Conservation (phyloP, 768 basidiomycete genomes). For the Sporobolomyces roseus region DNA sequence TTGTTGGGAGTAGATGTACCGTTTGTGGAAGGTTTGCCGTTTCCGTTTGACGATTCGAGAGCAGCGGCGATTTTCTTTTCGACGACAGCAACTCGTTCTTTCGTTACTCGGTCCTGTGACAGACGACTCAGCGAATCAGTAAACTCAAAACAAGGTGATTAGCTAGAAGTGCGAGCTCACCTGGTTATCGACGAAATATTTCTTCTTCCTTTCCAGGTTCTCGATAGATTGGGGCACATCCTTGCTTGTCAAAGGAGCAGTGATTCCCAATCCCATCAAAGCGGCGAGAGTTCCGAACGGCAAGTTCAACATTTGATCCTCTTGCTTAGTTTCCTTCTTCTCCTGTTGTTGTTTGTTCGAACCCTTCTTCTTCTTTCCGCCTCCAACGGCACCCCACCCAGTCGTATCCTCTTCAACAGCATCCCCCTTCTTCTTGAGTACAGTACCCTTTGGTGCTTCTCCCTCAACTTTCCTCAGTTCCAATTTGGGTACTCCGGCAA, state of each 20-base stretch:
- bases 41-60: conserved; percentile 56
- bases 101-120: conserved; percentile 42
- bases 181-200: conserved; percentile 93
- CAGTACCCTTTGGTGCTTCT: conserved; percentile 59
- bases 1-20: neutral
- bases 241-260: conserved; percentile 69
- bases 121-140: no score
- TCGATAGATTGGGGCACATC: conserved; percentile 81
- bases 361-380: conserved; percentile 58
- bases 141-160: no score
- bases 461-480: conserved; percentile 80
- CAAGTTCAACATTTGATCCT: conserved; percentile 60
- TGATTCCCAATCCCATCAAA: conserved; percentile 79
- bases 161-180: conserved; percentile 50
- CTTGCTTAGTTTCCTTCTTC: conserved; percentile 45
- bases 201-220: conserved; percentile 87
- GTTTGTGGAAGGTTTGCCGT: conserved; percentile 46
- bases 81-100: conserved; percentile 41
- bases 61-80: conserved; percentile 72
- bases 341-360: no score
- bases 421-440: conserved; percentile 93
- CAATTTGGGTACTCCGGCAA: conserved; percentile 69
- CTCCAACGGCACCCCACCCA: conserved; percentile 58
- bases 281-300: conserved; percentile 83
- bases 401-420: conserved; percentile 62